Evolutionary conservation across 805 yeast genomes (phyloP).

Genomic region (Vanderwaltozyma polyspora): DNA sequence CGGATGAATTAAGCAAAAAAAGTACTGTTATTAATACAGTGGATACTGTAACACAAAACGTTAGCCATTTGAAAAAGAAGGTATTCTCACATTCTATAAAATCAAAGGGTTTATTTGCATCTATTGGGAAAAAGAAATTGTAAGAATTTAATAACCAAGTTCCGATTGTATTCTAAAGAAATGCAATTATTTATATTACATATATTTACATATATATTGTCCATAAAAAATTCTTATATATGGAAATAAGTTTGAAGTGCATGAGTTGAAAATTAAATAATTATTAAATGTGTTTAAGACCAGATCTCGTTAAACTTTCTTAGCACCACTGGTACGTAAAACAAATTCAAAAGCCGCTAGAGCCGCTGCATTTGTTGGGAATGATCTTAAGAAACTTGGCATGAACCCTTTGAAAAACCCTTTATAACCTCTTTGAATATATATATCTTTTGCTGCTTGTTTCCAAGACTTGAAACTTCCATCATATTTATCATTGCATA

Average conservation of each 20-base stretch:
- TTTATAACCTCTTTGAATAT: conserved; percentile 45
- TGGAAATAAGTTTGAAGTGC: too few species aligned
- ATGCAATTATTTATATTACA: too few species aligned
- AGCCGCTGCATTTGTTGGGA: conserved; percentile 96
- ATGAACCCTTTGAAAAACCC: conserved; percentile 86
- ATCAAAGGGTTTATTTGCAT: conserved; percentile 40
- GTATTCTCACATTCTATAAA: conserved; percentile 38
- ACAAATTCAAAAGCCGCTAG: conserved; percentile 83
- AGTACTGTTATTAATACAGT: conserved; percentile 33
- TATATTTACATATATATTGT: too few species aligned
- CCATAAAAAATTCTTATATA: too few species aligned
- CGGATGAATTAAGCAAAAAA: conserved; percentile 32
- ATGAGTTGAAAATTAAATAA: too few species aligned
- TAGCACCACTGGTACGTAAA: conserved; percentile 41
- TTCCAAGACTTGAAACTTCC: conserved; percentile 55
- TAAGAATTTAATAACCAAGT: too few species aligned
- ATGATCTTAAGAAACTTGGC: conserved; percentile 91
- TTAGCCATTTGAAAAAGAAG: conserved; percentile 39
- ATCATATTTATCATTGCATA: conserved; percentile 40
- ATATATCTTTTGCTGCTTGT: conserved; percentile 44
- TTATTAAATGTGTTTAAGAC: too few species aligned
- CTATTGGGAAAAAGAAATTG: conserved; percentile 36
- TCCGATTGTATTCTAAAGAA: too few species aligned
- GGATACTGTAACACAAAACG: conserved; percentile 34
- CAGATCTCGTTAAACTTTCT: too few species aligned